Base-by-base conservation (phyloP, 768 basidiomycete species). In the Psilocybe azurescens region DNA sequence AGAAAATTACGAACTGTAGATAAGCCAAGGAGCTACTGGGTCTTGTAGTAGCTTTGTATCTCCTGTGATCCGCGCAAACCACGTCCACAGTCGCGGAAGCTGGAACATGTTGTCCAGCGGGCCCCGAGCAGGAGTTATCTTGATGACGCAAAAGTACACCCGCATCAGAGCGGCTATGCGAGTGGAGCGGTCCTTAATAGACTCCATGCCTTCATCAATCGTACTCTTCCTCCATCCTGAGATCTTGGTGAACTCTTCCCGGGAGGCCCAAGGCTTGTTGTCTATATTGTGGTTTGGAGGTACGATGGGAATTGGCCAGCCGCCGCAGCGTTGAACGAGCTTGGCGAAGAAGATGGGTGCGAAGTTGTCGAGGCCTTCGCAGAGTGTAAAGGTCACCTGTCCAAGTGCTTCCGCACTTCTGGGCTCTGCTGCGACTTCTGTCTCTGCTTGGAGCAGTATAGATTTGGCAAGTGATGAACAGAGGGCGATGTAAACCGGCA, bases 381-480 rank as follows among this genome's bases (percentile, higher is more conserved):
- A 82, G 32, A 98, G 81, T 63, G 84, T 88, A 64, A 90, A 83
- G 3, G 92, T 76, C 10, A 97, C 86, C 33, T 86, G 84, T 0
- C 92, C 93, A 24, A 99, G 83, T 0, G 97, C 97, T 39, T 83
- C 80, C 0, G 95, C 95, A 24, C 91, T 90, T 32, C 88, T 87
- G 69, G 91, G 88, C 75, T 96, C 93, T 2, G 95, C 95, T 1
- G 91, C 82, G 8, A 97, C 93, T 74, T 99, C 97, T 0, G 89
- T 91, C 78, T 97, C 95, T 16, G 95, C 95, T 77, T 98, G 97
- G 36, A 92, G 82, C 48, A 98, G 82, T 62, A 99, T 89, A 16
- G 88, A 80, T 72, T 99, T 98, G 51, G 94, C 81, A 44, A 98
- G 84, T n/a, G 95, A 90, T 20, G 93, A 95, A 49, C 96, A 84